phyloP scores from a whole-genome alignment of 768 basidiomycete genomes.

The Termitomyces heimii region DNA sequence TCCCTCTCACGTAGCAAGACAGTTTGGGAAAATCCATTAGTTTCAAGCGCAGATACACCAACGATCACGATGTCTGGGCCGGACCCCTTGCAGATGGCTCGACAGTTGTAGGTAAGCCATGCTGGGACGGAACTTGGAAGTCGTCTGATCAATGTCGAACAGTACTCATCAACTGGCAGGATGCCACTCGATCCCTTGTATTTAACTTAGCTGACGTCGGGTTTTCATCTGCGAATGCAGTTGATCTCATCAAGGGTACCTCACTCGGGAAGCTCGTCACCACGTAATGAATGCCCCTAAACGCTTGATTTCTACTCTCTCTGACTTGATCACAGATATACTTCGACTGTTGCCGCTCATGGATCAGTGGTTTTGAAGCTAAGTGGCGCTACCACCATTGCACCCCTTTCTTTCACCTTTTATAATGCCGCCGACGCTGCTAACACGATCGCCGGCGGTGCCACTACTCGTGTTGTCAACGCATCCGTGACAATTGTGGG shows the following conservation, averaged over 20 bases:
- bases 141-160: neutral
- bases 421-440: conserved; percentile 28
- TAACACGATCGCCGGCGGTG: conserved; percentile 31
- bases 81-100: conserved; percentile 43
- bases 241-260: conserved; percentile 32
- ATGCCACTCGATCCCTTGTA: conserved; percentile 29
- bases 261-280: conserved; percentile 29
- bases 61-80: conserved; percentile 44
- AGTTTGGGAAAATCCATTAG: conserved; percentile 35
- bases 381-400: conserved; percentile 17
- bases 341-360: conserved; percentile 27
- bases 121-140: neutral
- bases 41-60: conserved; percentile 42
- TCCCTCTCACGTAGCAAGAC: conserved; percentile 33
- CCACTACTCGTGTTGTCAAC: conserved; percentile 28
- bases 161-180: conserved; percentile 45
- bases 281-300: conserved; percentile 22
- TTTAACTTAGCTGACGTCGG: conserved; percentile 39
- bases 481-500: conserved; percentile 32
- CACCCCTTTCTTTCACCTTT: conserved; percentile 26
- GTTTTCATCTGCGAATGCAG: conserved; percentile 31
- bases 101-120: conserved; percentile 35
- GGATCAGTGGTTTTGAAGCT: conserved; percentile 33
- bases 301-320: neutral
- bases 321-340: conserved; percentile 22